phyloP scores from a whole-genome alignment of 1,284 basidiomycete species.

The Cystobasidium slooffiae region DNA sequence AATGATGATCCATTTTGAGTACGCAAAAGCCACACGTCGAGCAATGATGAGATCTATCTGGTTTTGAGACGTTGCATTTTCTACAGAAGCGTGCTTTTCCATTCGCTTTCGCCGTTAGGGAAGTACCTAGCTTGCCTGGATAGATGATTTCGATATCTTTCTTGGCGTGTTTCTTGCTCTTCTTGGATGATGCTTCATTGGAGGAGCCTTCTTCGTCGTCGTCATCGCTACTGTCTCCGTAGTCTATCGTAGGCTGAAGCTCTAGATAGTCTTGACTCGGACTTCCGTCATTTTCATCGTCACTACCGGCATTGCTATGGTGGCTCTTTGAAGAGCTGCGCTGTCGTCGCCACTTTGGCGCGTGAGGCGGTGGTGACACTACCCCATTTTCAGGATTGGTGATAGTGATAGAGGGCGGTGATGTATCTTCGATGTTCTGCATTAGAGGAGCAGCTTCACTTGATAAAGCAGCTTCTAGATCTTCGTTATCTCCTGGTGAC shows the following conservation, averaged over 20 bases:
- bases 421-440: background rate
- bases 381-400: background rate
- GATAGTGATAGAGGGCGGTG: background rate
- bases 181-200: background rate
- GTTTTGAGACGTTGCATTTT: constrained; percentile 42
- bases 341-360: constrained; percentile 24
- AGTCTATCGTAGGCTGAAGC: constrained; percentile 22
- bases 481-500: constrained; percentile 8
- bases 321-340: constrained; percentile 5
- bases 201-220: constrained; percentile 17
- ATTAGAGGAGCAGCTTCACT: constrained; percentile 19
- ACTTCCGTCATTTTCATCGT: constrained; percentile 29
- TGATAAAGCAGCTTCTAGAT: constrained; percentile 9
- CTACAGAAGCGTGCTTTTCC: constrained; percentile 40
- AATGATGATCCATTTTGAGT: constrained; percentile 44
- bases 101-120: constrained; percentile 40
- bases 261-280: constrained; percentile 8
- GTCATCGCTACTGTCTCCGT: constrained; percentile 32
- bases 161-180: background rate
- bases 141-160: constrained; percentile 31
- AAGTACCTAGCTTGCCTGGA: constrained; percentile 5
- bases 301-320: background rate
- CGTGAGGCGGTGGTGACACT: background rate
- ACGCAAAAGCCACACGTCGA: constrained; percentile 38
- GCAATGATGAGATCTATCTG: constrained; percentile 43